Conservation (phyloP, 2,329 filamentous ascomycete species). For the Penicillium sp. region DNA sequence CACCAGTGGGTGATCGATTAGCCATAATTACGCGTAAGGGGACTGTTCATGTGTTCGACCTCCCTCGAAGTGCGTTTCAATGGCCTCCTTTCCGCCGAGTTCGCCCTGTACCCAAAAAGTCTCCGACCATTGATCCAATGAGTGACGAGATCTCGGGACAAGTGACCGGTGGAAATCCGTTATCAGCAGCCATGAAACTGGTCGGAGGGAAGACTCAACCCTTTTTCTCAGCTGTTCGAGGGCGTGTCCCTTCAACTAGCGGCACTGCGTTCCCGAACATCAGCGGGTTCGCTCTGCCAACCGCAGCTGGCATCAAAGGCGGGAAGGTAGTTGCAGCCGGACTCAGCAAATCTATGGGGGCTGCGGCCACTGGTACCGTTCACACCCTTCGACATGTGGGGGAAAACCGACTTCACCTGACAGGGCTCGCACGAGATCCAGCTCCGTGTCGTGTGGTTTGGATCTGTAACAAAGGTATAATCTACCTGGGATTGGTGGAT, state of each 20-base stretch:
- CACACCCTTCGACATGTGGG: conserved; percentile 50
- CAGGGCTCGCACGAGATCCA: conserved; percentile 39
- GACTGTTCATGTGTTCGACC: conserved; percentile 90
- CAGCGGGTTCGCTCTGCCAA: conserved; percentile 45
- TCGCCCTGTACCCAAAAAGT: conserved; percentile 39
- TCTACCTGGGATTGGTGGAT: conserved; percentile 47
- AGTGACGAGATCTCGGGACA: conserved; percentile 51
- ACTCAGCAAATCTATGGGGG: conserved; percentile 51
- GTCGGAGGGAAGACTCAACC: conserved; percentile 61
- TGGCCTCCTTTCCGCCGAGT: conserved; percentile 72
- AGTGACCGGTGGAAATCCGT: conserved; percentile 44
- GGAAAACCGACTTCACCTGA: conserved; percentile 50
- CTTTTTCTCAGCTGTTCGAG: conserved; percentile 66
- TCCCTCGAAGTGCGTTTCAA: conserved; percentile 77
- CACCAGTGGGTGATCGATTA: conserved; percentile 75
- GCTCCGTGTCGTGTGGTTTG: conserved; percentile 47
- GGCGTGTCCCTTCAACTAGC: conserved; percentile 48
- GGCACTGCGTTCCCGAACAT: conserved; percentile 45
- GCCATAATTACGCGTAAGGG: conserved; percentile 91
- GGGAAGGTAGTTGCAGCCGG: conserved; percentile 51
- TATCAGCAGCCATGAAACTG: conserved; percentile 70
- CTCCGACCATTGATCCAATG: conserved; percentile 44
- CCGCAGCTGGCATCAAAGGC: conserved; percentile 48
- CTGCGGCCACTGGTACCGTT: conserved; percentile 50
- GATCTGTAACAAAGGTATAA: conserved; percentile 44